These are phyloP conservation scores for Clavaria fumosa DNA, from an alignment of 768 basidiomycete genomes.

Conservation along the genomic window DNA sequence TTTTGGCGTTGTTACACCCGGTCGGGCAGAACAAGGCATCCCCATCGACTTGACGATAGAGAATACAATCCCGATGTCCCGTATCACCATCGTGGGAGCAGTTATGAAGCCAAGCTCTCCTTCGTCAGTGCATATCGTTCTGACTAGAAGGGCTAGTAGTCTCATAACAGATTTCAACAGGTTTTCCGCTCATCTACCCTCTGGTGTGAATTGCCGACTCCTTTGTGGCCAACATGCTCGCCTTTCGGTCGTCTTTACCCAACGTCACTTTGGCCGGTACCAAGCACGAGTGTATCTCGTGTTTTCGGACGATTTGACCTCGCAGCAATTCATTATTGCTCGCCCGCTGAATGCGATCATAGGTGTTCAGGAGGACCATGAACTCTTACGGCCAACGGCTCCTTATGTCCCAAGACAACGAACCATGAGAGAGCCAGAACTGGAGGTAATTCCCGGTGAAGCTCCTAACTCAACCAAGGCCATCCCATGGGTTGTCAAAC, in stretches of 20 bases:
- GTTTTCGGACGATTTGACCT: constrained; percentile 30
- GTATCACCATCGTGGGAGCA: constrained; percentile 14
- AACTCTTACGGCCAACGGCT: constrained; percentile 25
- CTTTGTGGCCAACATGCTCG: constrained; percentile 13
- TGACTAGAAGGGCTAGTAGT: neutral
- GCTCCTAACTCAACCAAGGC: constrained; percentile 25
- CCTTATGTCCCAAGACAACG: constrained; percentile 32
- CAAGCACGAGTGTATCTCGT: constrained; percentile 38
- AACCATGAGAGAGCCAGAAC: constrained; percentile 19
- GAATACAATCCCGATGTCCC: constrained; percentile 19
- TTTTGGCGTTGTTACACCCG: constrained; percentile 34
- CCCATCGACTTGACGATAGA: constrained; percentile 12
- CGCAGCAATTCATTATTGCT: constrained; percentile 33
- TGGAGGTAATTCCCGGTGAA: constrained; percentile 26
- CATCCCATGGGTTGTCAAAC: constrained; percentile 25
- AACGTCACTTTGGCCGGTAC: constrained; percentile 28
- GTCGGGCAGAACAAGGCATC: constrained; percentile 16
- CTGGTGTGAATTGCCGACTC: constrained; percentile 12
- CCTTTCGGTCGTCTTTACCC: constrained; percentile 21
- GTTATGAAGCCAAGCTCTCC: constrained; percentile 17
- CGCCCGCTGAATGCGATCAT: constrained; percentile 30
- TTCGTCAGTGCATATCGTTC: constrained; percentile 12
- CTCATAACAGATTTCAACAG: constrained; percentile 1
- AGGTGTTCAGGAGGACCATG: constrained; percentile 30
- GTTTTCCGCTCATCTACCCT: constrained; percentile 13